Percentiles rank a stretch among this genome's conserved stretches.
phyloP scores from a whole-genome alignment of 129 eudicot genomes.

The Apium graveolens region DNA sequence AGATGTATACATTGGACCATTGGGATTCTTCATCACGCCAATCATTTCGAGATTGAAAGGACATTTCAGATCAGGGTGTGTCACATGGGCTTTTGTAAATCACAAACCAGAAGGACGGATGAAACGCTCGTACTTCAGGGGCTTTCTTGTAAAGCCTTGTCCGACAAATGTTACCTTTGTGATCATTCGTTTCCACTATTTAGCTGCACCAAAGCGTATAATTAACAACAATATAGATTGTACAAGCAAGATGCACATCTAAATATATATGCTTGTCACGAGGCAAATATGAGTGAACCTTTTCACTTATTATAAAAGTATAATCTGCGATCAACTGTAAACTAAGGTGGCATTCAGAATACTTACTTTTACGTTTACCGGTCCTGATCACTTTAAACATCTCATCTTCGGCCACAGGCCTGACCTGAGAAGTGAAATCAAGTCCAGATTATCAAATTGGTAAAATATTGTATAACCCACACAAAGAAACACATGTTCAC shows the following conservation, averaged over 20 bases:
- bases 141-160: conserved; percentile 83
- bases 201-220: conserved; percentile 38
- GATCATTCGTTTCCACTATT: conserved; percentile 97
- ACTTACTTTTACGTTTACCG: conserved; percentile 92
- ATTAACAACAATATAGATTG: background rate
- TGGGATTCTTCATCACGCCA: conserved; percentile 89
- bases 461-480: background rate
- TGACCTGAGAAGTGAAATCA: conserved; percentile 44
- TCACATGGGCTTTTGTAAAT: conserved; percentile 83
- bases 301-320: background rate
- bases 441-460: background rate
- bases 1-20: too few species aligned
- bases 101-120: too few species aligned
- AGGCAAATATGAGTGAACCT: too few species aligned
- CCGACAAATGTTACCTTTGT: conserved; percentile 91
- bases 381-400: conserved; percentile 91
- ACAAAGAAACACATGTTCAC: background rate
- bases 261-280: too few species aligned
- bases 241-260: background rate
- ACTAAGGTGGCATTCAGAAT: background rate
- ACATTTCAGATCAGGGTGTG: conserved; percentile 91
- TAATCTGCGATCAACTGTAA: background rate
- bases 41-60: conserved; percentile 88
- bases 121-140: conserved; percentile 89
- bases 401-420: conserved; percentile 97